These are phyloP conservation scores for Ailanthus altissimus DNA, from an alignment of 345 rosid species.

Conservation along the genomic window DNA sequence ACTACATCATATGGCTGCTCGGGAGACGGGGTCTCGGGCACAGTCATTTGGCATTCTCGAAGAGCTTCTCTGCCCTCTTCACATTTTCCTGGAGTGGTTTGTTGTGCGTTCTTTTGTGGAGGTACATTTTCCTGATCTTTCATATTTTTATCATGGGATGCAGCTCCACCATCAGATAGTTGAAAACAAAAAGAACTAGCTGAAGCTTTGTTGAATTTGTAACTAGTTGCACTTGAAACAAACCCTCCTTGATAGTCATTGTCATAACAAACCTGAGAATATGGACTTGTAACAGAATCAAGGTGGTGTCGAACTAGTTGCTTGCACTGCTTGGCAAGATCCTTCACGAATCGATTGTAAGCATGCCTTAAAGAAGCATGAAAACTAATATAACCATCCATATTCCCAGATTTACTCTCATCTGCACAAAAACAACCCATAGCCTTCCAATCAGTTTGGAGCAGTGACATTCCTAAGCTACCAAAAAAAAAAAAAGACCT, in stretches of 20 bases:
- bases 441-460: slow-evolving; percentile 1
- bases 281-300: slow-evolving; percentile 94
- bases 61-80: slow-evolving; percentile 51
- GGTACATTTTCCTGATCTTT: slow-evolving; percentile 78
- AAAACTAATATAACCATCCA: slow-evolving; percentile 89
- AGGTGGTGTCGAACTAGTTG: slow-evolving; percentile 88
- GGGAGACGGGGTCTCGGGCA: slow-evolving; percentile 99
- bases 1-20: slow-evolving; percentile 75
- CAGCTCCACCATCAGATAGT: slow-evolving; percentile 57
- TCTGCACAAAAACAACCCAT: slow-evolving; percentile 43
- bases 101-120: slow-evolving; percentile 63
- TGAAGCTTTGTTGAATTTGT: slow-evolving; percentile 52
- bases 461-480: not conserved
- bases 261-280: slow-evolving; percentile 90
- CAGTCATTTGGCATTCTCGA: slow-evolving; percentile 72
- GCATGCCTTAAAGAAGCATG: slow-evolving; percentile 84
- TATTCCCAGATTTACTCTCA: slow-evolving; percentile 61
- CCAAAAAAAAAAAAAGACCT: slow-evolving; percentile 4
- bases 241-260: slow-evolving; percentile 63
- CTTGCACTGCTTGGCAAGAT: slow-evolving; percentile 86
- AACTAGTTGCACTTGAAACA: slow-evolving; percentile 38
- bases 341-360: slow-evolving; percentile 68
- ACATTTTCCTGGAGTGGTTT: slow-evolving; percentile 84
- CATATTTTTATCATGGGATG: slow-evolving; percentile 49
- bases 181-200: slow-evolving; percentile 67